Conservation (phyloP, 176 grass and related monocot species). For the Bromus sterilis region DNA sequence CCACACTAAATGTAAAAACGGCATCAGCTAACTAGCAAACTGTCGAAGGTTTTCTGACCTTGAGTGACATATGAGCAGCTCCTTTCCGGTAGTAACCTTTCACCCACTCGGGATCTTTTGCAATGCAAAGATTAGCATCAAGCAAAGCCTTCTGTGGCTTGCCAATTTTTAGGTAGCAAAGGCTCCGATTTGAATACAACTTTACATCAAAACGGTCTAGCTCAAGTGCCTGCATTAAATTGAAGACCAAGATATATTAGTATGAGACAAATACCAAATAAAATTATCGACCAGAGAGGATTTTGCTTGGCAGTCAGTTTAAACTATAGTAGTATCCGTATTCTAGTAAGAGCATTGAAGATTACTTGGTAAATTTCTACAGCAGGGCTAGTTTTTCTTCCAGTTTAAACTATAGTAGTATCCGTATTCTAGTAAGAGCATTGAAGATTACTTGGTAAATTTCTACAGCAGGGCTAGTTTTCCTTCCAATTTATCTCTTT, state of each 20-base stretch:
- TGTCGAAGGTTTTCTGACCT: constrained; percentile 2
- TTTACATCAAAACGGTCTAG: constrained; percentile 2
- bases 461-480: not conserved
- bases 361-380: not conserved
- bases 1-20: not conserved
- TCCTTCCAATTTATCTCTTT: not conserved
- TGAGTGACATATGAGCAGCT: constrained; percentile 29
- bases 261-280: not conserved
- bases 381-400: not conserved
- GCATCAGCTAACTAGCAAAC: not conserved
- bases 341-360: not conserved
- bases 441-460: not conserved
- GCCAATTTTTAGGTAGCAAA: constrained; percentile 26
- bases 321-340: not conserved
- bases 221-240: constrained; percentile 26
- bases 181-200: constrained; percentile 24
- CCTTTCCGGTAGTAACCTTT: constrained; percentile 43
- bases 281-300: not conserved
- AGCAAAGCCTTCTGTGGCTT: not conserved
- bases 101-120: not conserved
- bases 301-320: not conserved
- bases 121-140: constrained; percentile 29
- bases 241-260: not conserved
- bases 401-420: not conserved
- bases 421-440: not conserved